phyloP scores from a whole-genome alignment of 176 grass and related monocot species.

The Phyllostachys edulis region DNA sequence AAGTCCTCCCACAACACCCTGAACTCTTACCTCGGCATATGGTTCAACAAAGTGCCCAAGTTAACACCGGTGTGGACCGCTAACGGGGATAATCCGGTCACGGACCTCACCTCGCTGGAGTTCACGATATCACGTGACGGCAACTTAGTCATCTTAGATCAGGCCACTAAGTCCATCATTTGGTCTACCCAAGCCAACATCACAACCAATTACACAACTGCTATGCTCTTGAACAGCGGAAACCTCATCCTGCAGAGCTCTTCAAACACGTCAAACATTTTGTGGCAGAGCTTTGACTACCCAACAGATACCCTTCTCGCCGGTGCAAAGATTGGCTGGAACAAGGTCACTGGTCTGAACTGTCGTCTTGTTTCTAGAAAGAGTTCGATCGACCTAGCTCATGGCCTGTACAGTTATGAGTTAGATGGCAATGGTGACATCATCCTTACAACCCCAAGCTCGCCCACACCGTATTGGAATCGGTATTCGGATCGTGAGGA shows the following conservation, averaged over 20 bases:
- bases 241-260: constrained; percentile 43
- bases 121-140: constrained; percentile 34
- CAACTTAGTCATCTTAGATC: constrained; percentile 38
- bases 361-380: constrained; percentile 42
- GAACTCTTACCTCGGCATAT: constrained; percentile 44
- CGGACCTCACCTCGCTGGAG: not conserved
- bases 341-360: no score
- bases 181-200: constrained; percentile 40
- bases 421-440: no score
- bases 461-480: constrained; percentile 1
- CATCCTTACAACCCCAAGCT: no score
- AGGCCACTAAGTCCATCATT: not conserved
- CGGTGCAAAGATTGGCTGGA: constrained; percentile 36
- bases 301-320: constrained; percentile 41
- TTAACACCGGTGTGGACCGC: constrained; percentile 45
- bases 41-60: constrained; percentile 39
- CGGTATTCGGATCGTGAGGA: not conserved
- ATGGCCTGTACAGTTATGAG: not conserved
- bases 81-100: constrained; percentile 32
- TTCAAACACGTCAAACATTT: not conserved
- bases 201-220: not conserved
- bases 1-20: not conserved
- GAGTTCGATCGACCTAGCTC: constrained; percentile 28
- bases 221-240: constrained; percentile 31
- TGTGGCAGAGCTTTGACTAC: constrained; percentile 65